Base-by-base conservation (phyloP, 2,329 filamentous ascomycete genomes). In the Paraphoma sp. region DNA sequence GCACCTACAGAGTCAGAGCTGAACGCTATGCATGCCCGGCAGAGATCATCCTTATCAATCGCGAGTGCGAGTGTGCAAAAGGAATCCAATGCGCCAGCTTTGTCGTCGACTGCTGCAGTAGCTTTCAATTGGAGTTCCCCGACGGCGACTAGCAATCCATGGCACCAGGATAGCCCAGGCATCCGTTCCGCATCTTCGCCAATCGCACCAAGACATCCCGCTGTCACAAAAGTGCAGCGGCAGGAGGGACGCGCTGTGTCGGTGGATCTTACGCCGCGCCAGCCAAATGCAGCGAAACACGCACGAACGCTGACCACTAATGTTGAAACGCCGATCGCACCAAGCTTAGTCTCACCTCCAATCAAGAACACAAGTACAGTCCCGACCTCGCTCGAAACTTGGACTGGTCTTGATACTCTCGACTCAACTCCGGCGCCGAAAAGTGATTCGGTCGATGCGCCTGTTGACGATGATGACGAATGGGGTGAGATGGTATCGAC, bases 401-500 rank as follows among this genome's bases (percentile, higher is more conserved):
- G 64, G 69, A 53, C 48, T 23, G 48, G 29, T n/a, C 46, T 63
- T 10, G 53, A 51, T 33, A 48, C 18, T 46, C 45, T 69, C 7
- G 65, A 71, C 29, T 67, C 53, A 2, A 54, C 40, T 28, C 16
- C 51, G 6, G 31, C 48, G 14, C 44, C 54, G 14, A 63, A 59
- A 30, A 9, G 46, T 43, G 33, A 56, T 10, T 18, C 36, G 23
- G 31, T 52, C 2, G 31, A 38, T 30, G 48, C 31, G 12, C 51
- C 52, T 17, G 48, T 57, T 41, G 67, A 74, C 23, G 65, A 67
- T 42, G 71, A 75, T 12, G 75, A 77, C 28, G 72, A 76, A 23
- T 77, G 75, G 75, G 75, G 75, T 50, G 75, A 77, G 41, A 77
- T 77, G 75, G 69, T 77, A 42, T 68, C 75, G 43, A 76, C 68